These are phyloP conservation scores for Thielaviopsis populi DNA, from an alignment of 2,329 filamentous ascomycete genomes.

Conservation along the genomic window DNA sequence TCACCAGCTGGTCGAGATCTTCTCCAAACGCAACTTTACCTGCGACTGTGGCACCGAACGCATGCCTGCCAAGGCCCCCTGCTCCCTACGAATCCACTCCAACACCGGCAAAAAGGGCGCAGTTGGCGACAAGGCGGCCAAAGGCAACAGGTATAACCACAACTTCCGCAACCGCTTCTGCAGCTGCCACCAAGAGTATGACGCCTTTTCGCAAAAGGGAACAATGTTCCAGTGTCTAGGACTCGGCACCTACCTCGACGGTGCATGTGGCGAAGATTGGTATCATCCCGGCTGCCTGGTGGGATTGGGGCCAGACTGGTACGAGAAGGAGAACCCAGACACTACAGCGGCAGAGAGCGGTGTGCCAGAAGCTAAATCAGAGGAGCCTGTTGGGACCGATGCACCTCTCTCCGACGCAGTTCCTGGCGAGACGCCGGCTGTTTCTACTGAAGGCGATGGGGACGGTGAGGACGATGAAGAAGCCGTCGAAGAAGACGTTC, in stretches of 20 bases:
- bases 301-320: constrained; percentile 61
- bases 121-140: constrained; percentile 56
- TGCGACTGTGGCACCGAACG: constrained; percentile 92
- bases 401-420: not conserved
- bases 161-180: constrained; percentile 93
- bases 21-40: constrained; percentile 86
- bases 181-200: constrained; percentile 74
- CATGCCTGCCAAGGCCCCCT: constrained; percentile 54
- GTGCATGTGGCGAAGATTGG: constrained; percentile 94
- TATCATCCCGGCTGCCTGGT: constrained; percentile 90
- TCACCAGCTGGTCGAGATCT: constrained; percentile 87
- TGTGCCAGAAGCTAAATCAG: not conserved
- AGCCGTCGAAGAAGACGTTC: constrained; percentile 41
- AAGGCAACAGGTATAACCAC: constrained; percentile 79
- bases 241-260: constrained; percentile 60
- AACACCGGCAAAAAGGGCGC: constrained; percentile 60
- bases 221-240: constrained; percentile 98
- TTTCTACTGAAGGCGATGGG: constrained; percentile 18
- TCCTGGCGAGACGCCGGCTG: not conserved
- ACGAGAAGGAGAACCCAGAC: constrained; percentile 30
- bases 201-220: constrained; percentile 75
- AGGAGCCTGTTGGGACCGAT: not conserved
- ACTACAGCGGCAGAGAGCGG: not conserved
- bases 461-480: constrained; percentile 26
- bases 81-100: constrained; percentile 57